Evolutionary conservation across 2,329 filamentous ascomycete species (phyloP), one percentile per base, ranked within the genome.

Genomic region (Neonectria hederae): DNA sequence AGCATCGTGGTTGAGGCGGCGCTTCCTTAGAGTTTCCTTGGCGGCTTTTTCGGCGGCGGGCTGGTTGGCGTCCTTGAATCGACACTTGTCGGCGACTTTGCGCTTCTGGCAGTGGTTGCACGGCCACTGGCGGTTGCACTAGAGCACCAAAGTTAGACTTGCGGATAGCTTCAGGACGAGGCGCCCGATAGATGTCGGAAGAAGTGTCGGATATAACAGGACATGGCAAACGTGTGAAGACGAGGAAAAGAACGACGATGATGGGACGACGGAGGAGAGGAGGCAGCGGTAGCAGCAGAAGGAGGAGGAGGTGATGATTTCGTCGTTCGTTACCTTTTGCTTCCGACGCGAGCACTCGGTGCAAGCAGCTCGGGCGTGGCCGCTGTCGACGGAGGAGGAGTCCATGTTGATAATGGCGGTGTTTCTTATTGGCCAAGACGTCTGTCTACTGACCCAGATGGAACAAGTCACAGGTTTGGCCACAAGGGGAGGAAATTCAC

Each of bases 261-360:
- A 30, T 21, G 17, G 9, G 26, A 30, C 24, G 24, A 63, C 24
- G 32, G 40, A 28, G 19, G n/a, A 10, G 38, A 42, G n/a, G 38
- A 17, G 13, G 38, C 38, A 21, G 38, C 38, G n/a, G 35, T 14
- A 17, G 38, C 8, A 21, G 35, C 5, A 17, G 35, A 38, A 7
- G 17, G 14, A n/a, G 14, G 13, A n/a, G 14, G 35, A 38, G 14
- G 35, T 17, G n/a, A 19, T 7, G 5, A 11, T 42, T 19, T 21
- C 35, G 45, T 32, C 6, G 13, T 38, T 46, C 32, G 17, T 62
- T 71, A 78, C 78, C 73, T 77, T 80, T 72, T 80, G 78, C 70
- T 80, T 80, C 53, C 78, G 76, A 17, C 78, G 75, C 40, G 75
- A 71, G 60, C 78, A 84, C 70, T 83, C 82, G 4, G 81, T 80